These are phyloP conservation scores for Trichoderma breve DNA, from an alignment of 2,329 filamentous ascomycete genomes.

Conservation along the genomic window DNA sequence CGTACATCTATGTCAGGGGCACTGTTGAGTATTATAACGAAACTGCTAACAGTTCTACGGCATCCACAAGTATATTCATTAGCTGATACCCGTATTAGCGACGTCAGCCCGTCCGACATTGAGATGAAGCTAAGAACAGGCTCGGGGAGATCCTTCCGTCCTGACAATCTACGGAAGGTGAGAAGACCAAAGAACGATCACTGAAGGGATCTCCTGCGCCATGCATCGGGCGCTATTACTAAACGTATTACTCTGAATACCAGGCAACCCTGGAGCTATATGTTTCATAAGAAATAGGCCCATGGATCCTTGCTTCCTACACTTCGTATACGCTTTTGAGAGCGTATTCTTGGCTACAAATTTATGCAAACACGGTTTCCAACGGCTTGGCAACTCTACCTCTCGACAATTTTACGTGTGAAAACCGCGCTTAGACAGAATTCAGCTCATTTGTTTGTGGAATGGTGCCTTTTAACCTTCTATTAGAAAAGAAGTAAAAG, in stretches of 20 bases:
- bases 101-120: not conserved
- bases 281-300: not conserved
- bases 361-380: not conserved
- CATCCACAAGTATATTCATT: no score
- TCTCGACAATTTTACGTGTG: not conserved
- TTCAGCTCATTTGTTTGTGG: not conserved
- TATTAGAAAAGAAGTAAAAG: not conserved
- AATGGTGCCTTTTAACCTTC: not conserved
- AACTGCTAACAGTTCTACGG: not conserved
- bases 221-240: not conserved
- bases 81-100: not conserved
- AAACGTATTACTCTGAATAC: not conserved
- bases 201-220: not conserved
- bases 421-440: not conserved
- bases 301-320: not conserved
- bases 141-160: not conserved
- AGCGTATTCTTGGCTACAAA: not conserved
- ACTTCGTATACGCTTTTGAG: not conserved
- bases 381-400: not conserved
- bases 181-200: not conserved
- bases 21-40: not conserved
- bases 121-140: not conserved
- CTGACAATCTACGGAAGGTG: not conserved
- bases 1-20: not conserved
- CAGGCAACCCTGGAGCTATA: not conserved